Percentiles rank a stretch among this genome's conserved stretches.
phyloP scores from a whole-genome alignment of 495 filamentous ascomycete genomes.

The Neurospora cerealis region DNA sequence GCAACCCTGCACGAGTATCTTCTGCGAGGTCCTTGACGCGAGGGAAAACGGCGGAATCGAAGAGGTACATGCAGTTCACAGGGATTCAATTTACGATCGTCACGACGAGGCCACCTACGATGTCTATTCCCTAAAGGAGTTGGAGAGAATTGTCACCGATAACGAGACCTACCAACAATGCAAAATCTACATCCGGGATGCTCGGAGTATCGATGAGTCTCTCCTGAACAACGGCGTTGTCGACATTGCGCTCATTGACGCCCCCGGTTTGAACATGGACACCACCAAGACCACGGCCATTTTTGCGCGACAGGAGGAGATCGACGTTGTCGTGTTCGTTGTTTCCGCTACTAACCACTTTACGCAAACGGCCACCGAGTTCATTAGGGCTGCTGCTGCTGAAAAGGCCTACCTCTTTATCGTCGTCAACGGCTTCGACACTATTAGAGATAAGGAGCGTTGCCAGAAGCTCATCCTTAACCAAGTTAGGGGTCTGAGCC shows the following conservation, averaged over 20 bases:
- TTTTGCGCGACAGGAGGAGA: constrained; percentile 95
- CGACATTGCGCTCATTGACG: constrained; percentile 95
- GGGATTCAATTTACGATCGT: constrained; percentile 65
- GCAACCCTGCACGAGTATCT: constrained; percentile 97
- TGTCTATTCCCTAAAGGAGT: constrained; percentile 60
- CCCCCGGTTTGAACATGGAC: constrained; percentile 88
- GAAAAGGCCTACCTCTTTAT: constrained; percentile 99
- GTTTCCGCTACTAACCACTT: constrained; percentile 97
- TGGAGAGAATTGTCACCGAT: constrained; percentile 85
- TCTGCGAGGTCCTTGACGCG: constrained; percentile 92
- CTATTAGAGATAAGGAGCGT: constrained; percentile 79
- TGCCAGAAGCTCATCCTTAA: constrained; percentile 82
- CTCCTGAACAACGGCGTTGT: constrained; percentile 95
- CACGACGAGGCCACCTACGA: constrained; percentile 92
- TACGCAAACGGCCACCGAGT: constrained; percentile 90
- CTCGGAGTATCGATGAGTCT: constrained; percentile 82
- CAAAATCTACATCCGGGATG: constrained; percentile 94
- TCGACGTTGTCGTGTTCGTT: constrained; percentile 97
- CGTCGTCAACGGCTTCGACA: constrained; percentile 95
- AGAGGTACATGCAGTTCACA: constrained; percentile 91
- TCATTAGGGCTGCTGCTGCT: constrained; percentile 87
- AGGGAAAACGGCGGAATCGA: constrained; percentile 83
- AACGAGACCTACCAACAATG: constrained; percentile 82
- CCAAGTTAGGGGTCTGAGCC: constrained; percentile 75
- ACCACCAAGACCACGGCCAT: constrained; percentile 94